These are phyloP conservation scores for Neostapfia colusana DNA, from an alignment of 176 grass and related monocot species.

Conservation along the genomic window DNA sequence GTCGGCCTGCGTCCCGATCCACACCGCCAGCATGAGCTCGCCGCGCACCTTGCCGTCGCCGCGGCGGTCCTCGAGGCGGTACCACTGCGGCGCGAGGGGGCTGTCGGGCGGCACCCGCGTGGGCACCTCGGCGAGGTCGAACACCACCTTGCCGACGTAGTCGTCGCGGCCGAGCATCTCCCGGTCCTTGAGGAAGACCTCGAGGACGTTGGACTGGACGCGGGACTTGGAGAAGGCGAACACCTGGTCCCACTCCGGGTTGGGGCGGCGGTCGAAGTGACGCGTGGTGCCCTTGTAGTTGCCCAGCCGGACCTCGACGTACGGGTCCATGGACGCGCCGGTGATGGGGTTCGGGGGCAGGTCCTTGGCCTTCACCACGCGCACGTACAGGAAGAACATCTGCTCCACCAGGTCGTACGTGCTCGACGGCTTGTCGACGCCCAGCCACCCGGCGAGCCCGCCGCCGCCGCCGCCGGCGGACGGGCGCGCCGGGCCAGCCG, in stretches of 20 bases:
- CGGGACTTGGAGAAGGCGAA: slow-evolving; percentile 90
- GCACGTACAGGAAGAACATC: slow-evolving; percentile 95
- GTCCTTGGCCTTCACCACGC: slow-evolving; percentile 88
- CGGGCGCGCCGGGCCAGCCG: slow-evolving; percentile 15
- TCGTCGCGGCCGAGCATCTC: slow-evolving; percentile 87
- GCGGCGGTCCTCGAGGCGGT: slow-evolving; percentile 61
- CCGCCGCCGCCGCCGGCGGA: slow-evolving; percentile 34
- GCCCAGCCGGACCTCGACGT: slow-evolving; percentile 82
- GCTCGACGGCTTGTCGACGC: slow-evolving; percentile 83
- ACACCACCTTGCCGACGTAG: slow-evolving; percentile 71
- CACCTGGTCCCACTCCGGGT: slow-evolving; percentile 90
- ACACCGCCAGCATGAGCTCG: slow-evolving; percentile 83
- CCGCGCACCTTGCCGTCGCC: slow-evolving; percentile 63
- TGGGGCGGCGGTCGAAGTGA: slow-evolving; percentile 59
- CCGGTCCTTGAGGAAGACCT: slow-evolving; percentile 86
- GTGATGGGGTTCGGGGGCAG: slow-evolving; percentile 69
- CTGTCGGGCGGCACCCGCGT: slow-evolving; percentile 75
- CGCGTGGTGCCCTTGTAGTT: slow-evolving; percentile 90
- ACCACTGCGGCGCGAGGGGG: slow-evolving; percentile 85
- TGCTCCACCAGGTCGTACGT: slow-evolving; percentile 96
- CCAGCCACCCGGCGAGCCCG: slow-evolving; percentile 52
- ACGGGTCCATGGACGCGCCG: slow-evolving; percentile 65
- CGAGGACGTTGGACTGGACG: slow-evolving; percentile 67
- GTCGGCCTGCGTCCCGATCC: slow-evolving; percentile 92
- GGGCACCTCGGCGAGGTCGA: slow-evolving; percentile 77